These are phyloP conservation scores for Dipodascus geniculatus DNA, from an alignment of 805 yeast species.

Conservation along the genomic window DNA sequence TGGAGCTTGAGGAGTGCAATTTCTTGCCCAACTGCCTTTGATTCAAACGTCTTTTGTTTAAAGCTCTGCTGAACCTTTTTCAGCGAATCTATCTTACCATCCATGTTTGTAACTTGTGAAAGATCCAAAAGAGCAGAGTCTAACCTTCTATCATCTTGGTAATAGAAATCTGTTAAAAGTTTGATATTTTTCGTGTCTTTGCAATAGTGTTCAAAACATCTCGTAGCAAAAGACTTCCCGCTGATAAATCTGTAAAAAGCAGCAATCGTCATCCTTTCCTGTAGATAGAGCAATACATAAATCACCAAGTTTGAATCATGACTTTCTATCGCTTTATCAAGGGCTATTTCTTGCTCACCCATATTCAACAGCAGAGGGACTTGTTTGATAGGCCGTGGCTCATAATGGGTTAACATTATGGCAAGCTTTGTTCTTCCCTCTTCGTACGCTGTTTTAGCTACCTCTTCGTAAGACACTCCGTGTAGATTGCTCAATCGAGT, in stretches of 20 bases:
- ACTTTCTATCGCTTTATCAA: conserved; percentile 51
- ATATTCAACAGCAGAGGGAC: conserved; percentile 54
- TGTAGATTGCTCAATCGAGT: conserved; percentile 32
- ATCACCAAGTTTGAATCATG: conserved; percentile 49
- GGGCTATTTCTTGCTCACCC: conserved; percentile 61
- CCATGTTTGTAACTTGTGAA: conserved; percentile 11
- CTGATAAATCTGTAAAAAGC: conserved; percentile 60
- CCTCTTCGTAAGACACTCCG: conserved; percentile 43
- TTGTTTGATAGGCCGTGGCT: conserved; percentile 48
- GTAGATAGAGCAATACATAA: conserved; percentile 44
- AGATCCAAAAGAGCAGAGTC: conserved; percentile 34
- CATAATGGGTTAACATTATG: conserved; percentile 52
- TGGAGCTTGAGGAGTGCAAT: conserved; percentile 34
- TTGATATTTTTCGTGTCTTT: conserved; percentile 22
- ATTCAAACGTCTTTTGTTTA: conserved; percentile 27
- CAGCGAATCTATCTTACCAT: conserved; percentile 16
- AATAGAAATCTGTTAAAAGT: conserved; percentile 41
- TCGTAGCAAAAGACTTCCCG: conserved; percentile 31
- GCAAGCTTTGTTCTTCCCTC: conserved; percentile 74
- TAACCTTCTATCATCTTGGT: conserved; percentile 49
- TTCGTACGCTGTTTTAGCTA: conserved; percentile 56
- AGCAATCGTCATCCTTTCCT: conserved; percentile 44
- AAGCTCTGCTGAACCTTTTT: conserved; percentile 26
- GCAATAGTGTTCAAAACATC: conserved; percentile 30
- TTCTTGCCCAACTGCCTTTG: conserved; percentile 34